Base-by-base conservation (phyloP, 495 filamentous ascomycete species). In the Aspergillus haitiensis region DNA sequence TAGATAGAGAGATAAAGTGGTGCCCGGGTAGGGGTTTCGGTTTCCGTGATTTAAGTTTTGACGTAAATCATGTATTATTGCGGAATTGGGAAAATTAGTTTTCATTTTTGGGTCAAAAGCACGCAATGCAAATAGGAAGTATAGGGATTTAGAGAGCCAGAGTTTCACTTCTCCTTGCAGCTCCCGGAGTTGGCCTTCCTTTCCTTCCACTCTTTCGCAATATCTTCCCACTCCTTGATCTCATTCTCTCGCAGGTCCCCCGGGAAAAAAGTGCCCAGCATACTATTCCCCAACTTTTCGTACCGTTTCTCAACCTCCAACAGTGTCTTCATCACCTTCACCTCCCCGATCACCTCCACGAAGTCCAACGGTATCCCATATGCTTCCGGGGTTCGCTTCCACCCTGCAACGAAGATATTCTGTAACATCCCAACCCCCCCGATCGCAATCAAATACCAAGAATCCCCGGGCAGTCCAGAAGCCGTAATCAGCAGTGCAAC, bases 371-470 rank as follows among this genome's bases (percentile, higher is more conserved):
- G 71, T 7, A 75, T 59, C 3, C 70, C 72, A 51, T 70, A 70
- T 33, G 60, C 60, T 0, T 50, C 61, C 7, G 72, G 73, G 0
- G 55, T 59, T 8, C 75, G 65, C 36, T 58, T 66, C 61, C 65
- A 32, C 33, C 71, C 75, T 0, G 77, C 78, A 1, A 75, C 67
- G 40, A 73, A 63, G 5, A 72, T 56, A 50, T 79, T 82, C 47
- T 82, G 80, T 11, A 80, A 55, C 64, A 78, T 82, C 7, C 80
- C 77, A 12, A 81, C 52, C 1, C 60, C 74, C 0, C 78, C 77
- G 7, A 81, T 67, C 5, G 65, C 74, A 21, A 82, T 58, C 3
- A 82, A 62, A 59, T 65, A 80, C 78, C 78, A 82, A 0, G 72
- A 69, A 39, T 79, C 58, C 6, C 59, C 15, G 36, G 61, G 61